Evolutionary conservation across 1,284 basidiomycete species (phyloP).

Genomic region (Anthracocystis walkeri): DNA sequence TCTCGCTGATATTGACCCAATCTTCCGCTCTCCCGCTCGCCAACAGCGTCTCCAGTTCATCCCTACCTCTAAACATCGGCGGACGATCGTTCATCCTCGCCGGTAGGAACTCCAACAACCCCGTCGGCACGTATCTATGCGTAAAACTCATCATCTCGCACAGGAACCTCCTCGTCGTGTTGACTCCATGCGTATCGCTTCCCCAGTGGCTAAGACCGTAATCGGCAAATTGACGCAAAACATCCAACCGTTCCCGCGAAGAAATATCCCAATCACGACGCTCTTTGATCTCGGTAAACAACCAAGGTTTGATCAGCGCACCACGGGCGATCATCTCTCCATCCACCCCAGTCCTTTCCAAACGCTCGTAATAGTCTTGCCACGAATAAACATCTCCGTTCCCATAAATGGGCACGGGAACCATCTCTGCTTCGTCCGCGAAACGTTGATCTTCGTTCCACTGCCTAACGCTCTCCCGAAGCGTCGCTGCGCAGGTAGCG

Average conservation of each 20-base stretch:
- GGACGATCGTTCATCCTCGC: slow-evolving; percentile 88
- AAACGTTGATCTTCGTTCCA: slow-evolving; percentile 59
- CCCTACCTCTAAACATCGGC: slow-evolving; percentile 84
- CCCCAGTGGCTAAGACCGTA: slow-evolving; percentile 68
- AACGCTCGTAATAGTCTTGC: slow-evolving; percentile 82
- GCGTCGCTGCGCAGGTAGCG: slow-evolving; percentile 82
- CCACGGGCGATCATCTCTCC: slow-evolving; percentile 95
- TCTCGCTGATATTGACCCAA: slow-evolving; percentile 94
- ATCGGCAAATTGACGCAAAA: slow-evolving; percentile 75
- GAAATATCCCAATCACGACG: slow-evolving; percentile 86
- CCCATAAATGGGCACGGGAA: slow-evolving; percentile 90
- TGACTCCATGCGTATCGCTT: slow-evolving; percentile 77
- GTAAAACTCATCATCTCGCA: slow-evolving; percentile 96
- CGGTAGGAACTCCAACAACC: slow-evolving; percentile 87
- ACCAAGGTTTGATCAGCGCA: slow-evolving; percentile 84
- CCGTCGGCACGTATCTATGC: slow-evolving; percentile 92
- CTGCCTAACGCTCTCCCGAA: slow-evolving; percentile 75
- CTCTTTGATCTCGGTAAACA: slow-evolving; percentile 94
- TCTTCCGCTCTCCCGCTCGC: slow-evolving; percentile 84
- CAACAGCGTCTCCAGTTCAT: slow-evolving; percentile 84
- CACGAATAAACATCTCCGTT: slow-evolving; percentile 94
- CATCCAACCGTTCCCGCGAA: slow-evolving; percentile 86
- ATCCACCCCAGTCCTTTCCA: slow-evolving; percentile 84
- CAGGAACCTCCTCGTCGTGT: slow-evolving; percentile 91
- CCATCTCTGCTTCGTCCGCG: slow-evolving; percentile 71